These are phyloP conservation scores for Corynascus novoguineensis DNA, from an alignment of 495 filamentous ascomycete genomes.

Conservation along the genomic window DNA sequence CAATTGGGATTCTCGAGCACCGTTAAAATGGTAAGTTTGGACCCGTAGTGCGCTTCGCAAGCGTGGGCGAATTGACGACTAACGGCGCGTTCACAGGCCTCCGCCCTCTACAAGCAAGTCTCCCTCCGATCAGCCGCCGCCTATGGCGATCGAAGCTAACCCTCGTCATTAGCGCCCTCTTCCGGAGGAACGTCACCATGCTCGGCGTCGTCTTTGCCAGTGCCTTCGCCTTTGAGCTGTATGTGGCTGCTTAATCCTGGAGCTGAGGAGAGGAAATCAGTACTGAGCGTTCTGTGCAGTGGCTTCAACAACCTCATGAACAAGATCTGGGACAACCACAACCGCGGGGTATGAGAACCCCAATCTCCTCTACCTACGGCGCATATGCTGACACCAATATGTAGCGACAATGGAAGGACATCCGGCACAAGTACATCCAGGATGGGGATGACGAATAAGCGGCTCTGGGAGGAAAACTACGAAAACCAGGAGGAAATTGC, in stretches of 20 bases:
- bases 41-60: background rate
- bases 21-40: conserved; percentile 36
- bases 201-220: conserved; percentile 76
- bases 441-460: conserved; percentile 36
- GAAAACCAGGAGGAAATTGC: background rate
- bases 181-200: conserved; percentile 81
- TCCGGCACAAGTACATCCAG: conserved; percentile 77
- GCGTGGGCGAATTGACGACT: conserved; percentile 1
- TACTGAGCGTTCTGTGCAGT: conserved; percentile 45
- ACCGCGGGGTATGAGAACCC: conserved; percentile 69
- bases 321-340: conserved; percentile 81
- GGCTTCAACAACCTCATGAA: conserved; percentile 70
- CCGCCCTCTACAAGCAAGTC: conserved; percentile 77
- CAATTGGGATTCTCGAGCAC: conserved; percentile 24
- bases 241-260: conserved; percentile 31
- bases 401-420: conserved; percentile 99
- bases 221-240: conserved; percentile 95
- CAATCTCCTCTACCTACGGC: background rate
- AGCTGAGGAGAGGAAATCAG: background rate
- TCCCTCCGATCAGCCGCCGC: conserved; percentile 25
- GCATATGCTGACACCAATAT: conserved; percentile 28
- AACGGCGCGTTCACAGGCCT: conserved; percentile 38
- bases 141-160: conserved; percentile 27
- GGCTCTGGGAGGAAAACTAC: background rate
- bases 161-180: conserved; percentile 57